Evolutionary conservation across 2,329 filamentous ascomycete genomes (phyloP).

Genomic region (Akanthomyces uredinophilus): DNA sequence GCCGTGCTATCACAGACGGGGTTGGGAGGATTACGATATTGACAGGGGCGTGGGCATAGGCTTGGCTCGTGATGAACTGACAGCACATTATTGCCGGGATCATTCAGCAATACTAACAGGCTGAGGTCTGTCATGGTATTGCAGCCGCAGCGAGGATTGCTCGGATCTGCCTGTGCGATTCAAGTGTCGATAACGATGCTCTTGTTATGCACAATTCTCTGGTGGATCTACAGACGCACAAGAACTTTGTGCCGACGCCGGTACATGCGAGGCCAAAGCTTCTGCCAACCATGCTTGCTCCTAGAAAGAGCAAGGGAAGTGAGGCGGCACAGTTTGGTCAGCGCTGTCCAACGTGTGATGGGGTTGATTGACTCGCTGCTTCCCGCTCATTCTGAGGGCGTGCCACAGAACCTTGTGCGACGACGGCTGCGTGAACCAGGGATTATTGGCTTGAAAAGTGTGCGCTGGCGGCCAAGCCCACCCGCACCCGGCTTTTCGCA

Average conservation of each 20-base stretch:
- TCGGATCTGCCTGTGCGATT: slow-evolving; percentile 7
- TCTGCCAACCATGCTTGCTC: not conserved
- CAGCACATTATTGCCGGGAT: slow-evolving; percentile 8
- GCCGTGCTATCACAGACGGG: not conserved
- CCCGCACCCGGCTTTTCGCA: not conserved
- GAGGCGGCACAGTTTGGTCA: not conserved
- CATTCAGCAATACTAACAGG: not conserved
- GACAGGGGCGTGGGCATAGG: slow-evolving; percentile 3
- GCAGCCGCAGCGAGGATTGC: not conserved
- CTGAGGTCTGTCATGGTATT: not conserved
- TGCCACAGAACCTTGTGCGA: slow-evolving; percentile 3
- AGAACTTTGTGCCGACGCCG: slow-evolving; percentile 5
- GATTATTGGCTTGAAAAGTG: slow-evolving; percentile 1
- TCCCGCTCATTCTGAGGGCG: not conserved
- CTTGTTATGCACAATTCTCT: slow-evolving; percentile 10
- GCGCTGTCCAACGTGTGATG: not conserved
- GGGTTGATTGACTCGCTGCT: not conserved
- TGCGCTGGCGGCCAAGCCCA: slow-evolving; percentile 6
- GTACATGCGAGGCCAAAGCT: slow-evolving; percentile 1
- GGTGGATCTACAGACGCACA: slow-evolving; percentile 12
- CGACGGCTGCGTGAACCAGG: slow-evolving; percentile 9
- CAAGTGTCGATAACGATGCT: slow-evolving; percentile 8
- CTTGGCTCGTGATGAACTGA: slow-evolving; percentile 7
- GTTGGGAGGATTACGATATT: slow-evolving; percentile 12
- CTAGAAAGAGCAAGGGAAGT: not conserved